Evolutionary conservation across 306 rosid species (phyloP).

Genomic region (Cucurbita pepo): DNA sequence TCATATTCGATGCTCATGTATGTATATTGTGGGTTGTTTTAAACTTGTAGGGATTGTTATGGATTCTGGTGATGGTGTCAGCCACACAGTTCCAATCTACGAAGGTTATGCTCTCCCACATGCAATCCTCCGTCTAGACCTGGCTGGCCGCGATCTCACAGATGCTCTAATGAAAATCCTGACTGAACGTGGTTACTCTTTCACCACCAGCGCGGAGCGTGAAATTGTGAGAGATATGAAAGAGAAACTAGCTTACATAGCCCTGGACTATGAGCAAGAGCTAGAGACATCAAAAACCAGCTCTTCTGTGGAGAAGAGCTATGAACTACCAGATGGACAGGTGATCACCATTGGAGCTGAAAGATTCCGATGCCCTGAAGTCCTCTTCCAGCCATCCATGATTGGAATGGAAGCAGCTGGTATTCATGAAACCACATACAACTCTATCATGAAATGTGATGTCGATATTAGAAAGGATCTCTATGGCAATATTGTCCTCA

Average conservation of each 20-base stretch:
- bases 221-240: constrained; percentile 94
- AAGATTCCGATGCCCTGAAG: constrained; percentile 94
- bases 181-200: constrained; percentile 98
- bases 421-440: constrained; percentile 91
- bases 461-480: constrained; percentile 96
- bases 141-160: constrained; percentile 96
- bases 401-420: constrained; percentile 94
- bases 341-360: constrained; percentile 89
- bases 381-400: constrained; percentile 97
- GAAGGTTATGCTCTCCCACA: constrained; percentile 98
- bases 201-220: constrained; percentile 89
- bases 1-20: not conserved
- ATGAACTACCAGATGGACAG: constrained; percentile 93
- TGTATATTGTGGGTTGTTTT: constrained; percentile 1
- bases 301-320: constrained; percentile 88
- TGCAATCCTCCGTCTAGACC: constrained; percentile 91
- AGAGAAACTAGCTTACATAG: constrained; percentile 81
- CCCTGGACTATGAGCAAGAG: constrained; percentile 93
- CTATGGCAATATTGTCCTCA: constrained; percentile 81
- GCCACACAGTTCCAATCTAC: constrained; percentile 95
- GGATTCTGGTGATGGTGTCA: constrained; percentile 96
- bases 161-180: constrained; percentile 87
- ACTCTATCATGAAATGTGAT: constrained; percentile 96
- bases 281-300: constrained; percentile 74
- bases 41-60: constrained; percentile 56